A percentile compares a stretch with the other conserved stretches of the same genome.
These are phyloP conservation scores for Raffaelea albimanens DNA, from an alignment of 2,329 filamentous ascomycete species.

Conservation along the genomic window DNA sequence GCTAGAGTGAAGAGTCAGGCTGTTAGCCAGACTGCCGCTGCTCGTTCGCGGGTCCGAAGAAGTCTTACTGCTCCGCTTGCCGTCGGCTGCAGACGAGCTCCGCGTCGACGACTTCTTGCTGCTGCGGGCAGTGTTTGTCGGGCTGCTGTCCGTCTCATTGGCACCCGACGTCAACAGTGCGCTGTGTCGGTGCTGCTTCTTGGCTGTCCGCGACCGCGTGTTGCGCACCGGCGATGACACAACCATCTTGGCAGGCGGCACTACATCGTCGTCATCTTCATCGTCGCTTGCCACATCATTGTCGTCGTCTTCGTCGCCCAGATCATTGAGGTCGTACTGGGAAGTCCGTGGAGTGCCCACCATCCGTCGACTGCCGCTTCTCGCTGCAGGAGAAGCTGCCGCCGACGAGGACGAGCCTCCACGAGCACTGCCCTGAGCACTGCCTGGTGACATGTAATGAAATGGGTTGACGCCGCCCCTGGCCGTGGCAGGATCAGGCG, in stretches of 20 bases:
- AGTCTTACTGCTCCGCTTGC: conserved; percentile 9
- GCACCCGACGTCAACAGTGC: not conserved
- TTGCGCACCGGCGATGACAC: conserved; percentile 7
- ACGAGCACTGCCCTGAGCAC: too few relatives aligned
- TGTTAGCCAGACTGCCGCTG: not conserved
- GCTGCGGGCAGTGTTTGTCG: conserved; percentile 10
- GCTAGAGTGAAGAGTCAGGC: conserved; percentile 1
- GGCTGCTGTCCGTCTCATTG: conserved; percentile 7
- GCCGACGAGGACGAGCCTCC: conserved; percentile 7
- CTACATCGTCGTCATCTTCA: not conserved
- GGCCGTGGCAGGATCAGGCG: conserved; percentile 41
- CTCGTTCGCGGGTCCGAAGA: not conserved
- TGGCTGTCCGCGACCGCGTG: conserved; percentile 9
- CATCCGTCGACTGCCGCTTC: conserved; percentile 17
- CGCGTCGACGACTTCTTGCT: conserved; percentile 20
- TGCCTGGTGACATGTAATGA: conserved; percentile 38
- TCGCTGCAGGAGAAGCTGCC: conserved; percentile 23
- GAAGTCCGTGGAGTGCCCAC: not conserved
- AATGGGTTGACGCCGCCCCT: conserved; percentile 36
- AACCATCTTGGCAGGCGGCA: too few relatives aligned
- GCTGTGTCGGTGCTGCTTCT: conserved; percentile 1
- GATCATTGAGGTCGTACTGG: conserved; percentile 13
- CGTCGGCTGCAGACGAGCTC: conserved; percentile 14
- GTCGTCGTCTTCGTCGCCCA: conserved; percentile 13
- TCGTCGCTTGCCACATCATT: conserved; percentile 16